Conservation (phyloP, 2,329 filamentous ascomycete species). For the Aspergillus japonicus region DNA sequence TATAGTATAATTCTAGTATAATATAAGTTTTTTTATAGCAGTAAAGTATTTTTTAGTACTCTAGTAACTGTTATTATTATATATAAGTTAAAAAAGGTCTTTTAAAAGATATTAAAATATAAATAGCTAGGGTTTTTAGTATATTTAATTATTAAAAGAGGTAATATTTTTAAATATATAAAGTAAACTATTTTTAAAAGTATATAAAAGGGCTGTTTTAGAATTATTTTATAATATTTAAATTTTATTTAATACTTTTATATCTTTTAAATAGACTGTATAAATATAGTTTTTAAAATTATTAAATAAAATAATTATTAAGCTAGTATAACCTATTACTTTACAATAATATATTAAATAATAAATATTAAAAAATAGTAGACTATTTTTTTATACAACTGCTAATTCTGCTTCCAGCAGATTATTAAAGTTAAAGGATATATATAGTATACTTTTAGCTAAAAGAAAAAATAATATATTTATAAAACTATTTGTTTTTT, state of each 20-base stretch:
- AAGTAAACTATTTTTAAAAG: not conserved
- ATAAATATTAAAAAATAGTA: no score
- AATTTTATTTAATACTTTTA: not conserved
- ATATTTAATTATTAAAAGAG: not conserved
- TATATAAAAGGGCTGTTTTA: not conserved
- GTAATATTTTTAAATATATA: not conserved
- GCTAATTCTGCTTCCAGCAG: no score
- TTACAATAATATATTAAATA: no score
- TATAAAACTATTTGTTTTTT: no score
- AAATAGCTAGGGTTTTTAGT: not conserved
- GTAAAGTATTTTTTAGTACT: not conserved
- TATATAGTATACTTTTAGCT: no score
- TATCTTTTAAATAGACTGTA: no score
- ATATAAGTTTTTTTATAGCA: not conserved
- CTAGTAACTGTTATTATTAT: not conserved
- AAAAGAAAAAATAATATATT: no score
- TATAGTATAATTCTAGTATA: not conserved
- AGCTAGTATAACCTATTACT: no score
- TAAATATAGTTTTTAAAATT: no score
- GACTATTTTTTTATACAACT: no score
- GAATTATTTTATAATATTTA: not conserved
- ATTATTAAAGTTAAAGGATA: no score
- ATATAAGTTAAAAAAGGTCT: no score
- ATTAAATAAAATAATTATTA: not conserved
- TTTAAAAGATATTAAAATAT: not conserved